Percentiles rank a stretch among this genome's conserved stretches.
phyloP scores from a whole-genome alignment of 1,284 basidiomycete species.

The Meripilus lineatus region DNA sequence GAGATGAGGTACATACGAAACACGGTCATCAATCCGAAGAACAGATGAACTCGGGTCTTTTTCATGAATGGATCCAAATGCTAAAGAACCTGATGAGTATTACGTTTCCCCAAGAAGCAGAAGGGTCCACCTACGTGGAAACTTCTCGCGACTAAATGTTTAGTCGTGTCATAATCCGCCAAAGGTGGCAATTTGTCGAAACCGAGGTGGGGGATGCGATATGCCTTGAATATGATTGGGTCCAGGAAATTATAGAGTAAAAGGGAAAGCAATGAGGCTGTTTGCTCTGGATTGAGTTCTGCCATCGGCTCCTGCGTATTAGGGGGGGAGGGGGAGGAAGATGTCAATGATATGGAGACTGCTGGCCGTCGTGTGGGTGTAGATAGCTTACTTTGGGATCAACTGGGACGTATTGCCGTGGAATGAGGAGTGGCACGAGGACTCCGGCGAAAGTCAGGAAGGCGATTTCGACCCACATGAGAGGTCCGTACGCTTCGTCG shows the following conservation, averaged over 20 bases:
- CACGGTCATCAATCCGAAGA: conserved; percentile 21
- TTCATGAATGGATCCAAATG: conserved; percentile 23
- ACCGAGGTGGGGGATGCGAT: conserved; percentile 21
- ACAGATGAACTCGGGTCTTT: conserved; percentile 13
- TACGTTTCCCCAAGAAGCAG: background rate
- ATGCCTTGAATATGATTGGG: conserved; percentile 25
- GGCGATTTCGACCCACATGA: conserved; percentile 25
- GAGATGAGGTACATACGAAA: conserved; percentile 18
- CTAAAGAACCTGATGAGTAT: conserved; percentile 19
- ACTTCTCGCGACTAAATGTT: conserved; percentile 31
- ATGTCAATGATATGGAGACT: conserved; percentile 1
- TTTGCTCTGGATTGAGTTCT: conserved; percentile 60
- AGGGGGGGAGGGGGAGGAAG: conserved; percentile 11
- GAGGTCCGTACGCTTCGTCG: conserved; percentile 27
- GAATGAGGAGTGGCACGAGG: conserved; percentile 36
- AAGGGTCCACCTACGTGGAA: conserved; percentile 14
- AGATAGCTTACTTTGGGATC: conserved; percentile 37
- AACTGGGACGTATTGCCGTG: conserved; percentile 34
- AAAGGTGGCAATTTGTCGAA: conserved; percentile 34
- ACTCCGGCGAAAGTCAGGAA: conserved; percentile 33
- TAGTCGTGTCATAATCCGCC: conserved; percentile 40
- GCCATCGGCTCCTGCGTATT: conserved; percentile 33
- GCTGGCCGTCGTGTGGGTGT: conserved; percentile 15
- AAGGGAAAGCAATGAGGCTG: conserved; percentile 52
- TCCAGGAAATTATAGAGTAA: conserved; percentile 55